Percentiles rank a stretch among this genome's conserved stretches.
Evolutionary conservation across 805 yeast genomes (phyloP).

Genomic region (Nakazawaea siamensis): DNA sequence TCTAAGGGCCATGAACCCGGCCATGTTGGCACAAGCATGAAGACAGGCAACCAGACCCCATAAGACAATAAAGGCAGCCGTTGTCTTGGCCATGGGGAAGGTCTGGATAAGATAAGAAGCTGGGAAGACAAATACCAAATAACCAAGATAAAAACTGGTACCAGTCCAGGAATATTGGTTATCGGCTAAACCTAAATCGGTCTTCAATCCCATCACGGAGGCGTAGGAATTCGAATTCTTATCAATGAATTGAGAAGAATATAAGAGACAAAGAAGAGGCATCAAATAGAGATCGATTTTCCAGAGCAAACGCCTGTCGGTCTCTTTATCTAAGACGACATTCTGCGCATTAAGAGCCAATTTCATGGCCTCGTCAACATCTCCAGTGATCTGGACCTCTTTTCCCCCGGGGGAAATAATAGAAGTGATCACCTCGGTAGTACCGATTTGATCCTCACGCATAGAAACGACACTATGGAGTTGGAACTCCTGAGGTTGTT

Average conservation of each 20-base stretch:
- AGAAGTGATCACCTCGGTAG: slow-evolving; percentile 11
- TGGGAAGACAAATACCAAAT: slow-evolving; percentile 24
- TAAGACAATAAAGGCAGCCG: slow-evolving; percentile 20
- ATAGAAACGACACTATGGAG: slow-evolving; percentile 9
- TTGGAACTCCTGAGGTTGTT: not conserved
- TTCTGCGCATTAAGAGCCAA: slow-evolving; percentile 27
- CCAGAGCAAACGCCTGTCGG: slow-evolving; percentile 14
- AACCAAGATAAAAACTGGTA: slow-evolving; percentile 29
- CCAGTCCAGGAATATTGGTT: slow-evolving; percentile 26
- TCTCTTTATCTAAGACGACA: slow-evolving; percentile 16
- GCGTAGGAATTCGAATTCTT: slow-evolving; percentile 36
- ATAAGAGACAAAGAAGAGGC: slow-evolving; percentile 41
- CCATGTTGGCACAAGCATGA: slow-evolving; percentile 25
- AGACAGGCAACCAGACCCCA: slow-evolving; percentile 27
- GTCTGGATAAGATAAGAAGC: slow-evolving; percentile 30
- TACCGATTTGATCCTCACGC: slow-evolving; percentile 12
- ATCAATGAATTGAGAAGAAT: slow-evolving; percentile 53
- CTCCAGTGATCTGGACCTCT: slow-evolving; percentile 16
- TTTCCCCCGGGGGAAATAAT: slow-evolving; percentile 13
- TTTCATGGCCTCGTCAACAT: slow-evolving; percentile 39
- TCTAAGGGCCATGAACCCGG: slow-evolving; percentile 36
- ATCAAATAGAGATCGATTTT: slow-evolving; percentile 44
- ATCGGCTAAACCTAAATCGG: slow-evolving; percentile 27
- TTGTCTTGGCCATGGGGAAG: slow-evolving; percentile 28
- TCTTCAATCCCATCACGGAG: slow-evolving; percentile 27